A percentile compares a stretch with the other conserved stretches of the same genome.
phyloP scores from a whole-genome alignment of 495 filamentous ascomycete genomes.

The Xylaria longipes region DNA sequence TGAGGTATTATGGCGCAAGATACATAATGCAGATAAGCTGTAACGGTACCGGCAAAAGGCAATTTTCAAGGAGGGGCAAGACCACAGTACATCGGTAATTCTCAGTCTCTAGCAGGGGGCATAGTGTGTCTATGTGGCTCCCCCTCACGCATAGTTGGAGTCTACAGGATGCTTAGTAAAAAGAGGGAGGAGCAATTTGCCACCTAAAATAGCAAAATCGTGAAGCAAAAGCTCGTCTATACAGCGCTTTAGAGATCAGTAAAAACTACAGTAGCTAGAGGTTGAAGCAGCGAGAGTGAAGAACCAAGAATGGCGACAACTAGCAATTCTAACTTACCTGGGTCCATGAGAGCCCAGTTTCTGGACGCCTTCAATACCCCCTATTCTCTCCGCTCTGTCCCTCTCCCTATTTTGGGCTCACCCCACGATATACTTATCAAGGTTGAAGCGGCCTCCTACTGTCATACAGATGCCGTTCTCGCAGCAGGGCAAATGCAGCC shows the following conservation, averaged over 20 bases:
- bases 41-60: slow-evolving; percentile 3
- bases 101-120: neutral
- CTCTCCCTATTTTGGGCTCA: slow-evolving; percentile 31
- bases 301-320: neutral
- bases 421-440: slow-evolving; percentile 46
- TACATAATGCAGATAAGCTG: neutral
- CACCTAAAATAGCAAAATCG: neutral
- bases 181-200: neutral
- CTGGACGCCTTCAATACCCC: slow-evolving; percentile 44
- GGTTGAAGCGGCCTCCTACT: slow-evolving; percentile 48
- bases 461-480: slow-evolving; percentile 48
- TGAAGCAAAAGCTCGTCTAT: neutral
- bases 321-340: slow-evolving; percentile 23
- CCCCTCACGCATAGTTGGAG: neutral
- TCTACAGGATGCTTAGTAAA: neutral
- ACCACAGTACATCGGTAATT: neutral
- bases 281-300: neutral
- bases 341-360: slow-evolving; percentile 46
- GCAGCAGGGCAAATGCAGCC: slow-evolving; percentile 43
- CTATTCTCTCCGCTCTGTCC: slow-evolving; percentile 38
- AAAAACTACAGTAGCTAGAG: neutral
- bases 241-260: neutral
- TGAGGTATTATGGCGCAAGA: neutral
- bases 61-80: neutral
- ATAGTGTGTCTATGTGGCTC: neutral